phyloP scores from a whole-genome alignment of 257 asterid genomes.

The Capsicum pubescens region DNA sequence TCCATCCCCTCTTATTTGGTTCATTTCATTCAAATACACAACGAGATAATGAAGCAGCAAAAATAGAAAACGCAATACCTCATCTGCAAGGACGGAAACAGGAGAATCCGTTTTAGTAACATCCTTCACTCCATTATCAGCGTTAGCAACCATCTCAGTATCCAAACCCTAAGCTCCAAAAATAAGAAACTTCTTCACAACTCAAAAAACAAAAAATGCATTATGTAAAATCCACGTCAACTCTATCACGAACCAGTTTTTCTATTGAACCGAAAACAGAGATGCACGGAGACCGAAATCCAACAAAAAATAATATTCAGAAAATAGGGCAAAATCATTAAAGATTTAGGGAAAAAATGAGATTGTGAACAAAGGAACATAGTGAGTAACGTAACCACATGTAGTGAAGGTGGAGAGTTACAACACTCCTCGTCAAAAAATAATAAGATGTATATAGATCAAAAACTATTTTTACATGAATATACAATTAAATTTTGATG shows the following conservation, averaged over 20 bases:
- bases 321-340: background rate
- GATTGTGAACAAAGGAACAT: background rate
- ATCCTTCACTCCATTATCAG: slow-evolving; percentile 60
- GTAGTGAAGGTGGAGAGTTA: too few species aligned
- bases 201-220: background rate
- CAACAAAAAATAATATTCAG: background rate
- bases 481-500: too few species aligned
- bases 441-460: too few species aligned
- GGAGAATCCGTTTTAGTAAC: slow-evolving; percentile 76
- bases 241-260: background rate
- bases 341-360: background rate
- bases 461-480: too few species aligned
- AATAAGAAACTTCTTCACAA: background rate
- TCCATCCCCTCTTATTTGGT: background rate
- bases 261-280: background rate
- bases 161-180: slow-evolving; percentile 38
- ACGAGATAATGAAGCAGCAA: background rate
- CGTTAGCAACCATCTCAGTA: slow-evolving; percentile 32
- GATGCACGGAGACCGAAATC: background rate
- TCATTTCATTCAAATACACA: background rate
- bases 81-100: slow-evolving; percentile 92
- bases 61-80: slow-evolving; percentile 48
- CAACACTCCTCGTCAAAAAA: too few species aligned
- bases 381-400: too few species aligned
- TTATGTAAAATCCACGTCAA: background rate